These are phyloP conservation scores for Acer saccharum DNA, from an alignment of 345 rosid genomes.

Conservation along the genomic window DNA sequence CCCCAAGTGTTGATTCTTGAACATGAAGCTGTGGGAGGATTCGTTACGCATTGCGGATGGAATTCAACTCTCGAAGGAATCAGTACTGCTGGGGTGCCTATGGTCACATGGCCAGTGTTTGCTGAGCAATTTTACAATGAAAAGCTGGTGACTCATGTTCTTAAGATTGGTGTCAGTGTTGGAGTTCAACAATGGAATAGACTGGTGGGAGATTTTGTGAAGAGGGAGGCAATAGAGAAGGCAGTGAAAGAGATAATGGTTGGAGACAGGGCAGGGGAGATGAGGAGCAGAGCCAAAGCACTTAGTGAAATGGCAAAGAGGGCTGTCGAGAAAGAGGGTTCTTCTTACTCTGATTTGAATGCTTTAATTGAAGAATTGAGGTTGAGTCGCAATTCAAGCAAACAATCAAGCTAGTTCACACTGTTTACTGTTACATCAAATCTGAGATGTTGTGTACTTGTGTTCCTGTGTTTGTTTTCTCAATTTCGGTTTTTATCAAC, in stretches of 20 bases:
- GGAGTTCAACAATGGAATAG: constrained; percentile 39
- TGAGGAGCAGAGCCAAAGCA: constrained; percentile 30
- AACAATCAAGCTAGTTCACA: background rate
- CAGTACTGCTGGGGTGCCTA: constrained; percentile 43
- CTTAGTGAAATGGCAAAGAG: constrained; percentile 28
- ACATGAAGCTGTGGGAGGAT: constrained; percentile 52
- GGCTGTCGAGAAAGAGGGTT: constrained; percentile 41
- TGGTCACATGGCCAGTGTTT: constrained; percentile 50
- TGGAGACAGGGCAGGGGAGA: constrained; percentile 33
- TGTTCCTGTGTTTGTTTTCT: background rate
- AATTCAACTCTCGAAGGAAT: constrained; percentile 57
- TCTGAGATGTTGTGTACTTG: no score
- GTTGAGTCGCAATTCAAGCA: background rate
- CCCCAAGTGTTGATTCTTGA: constrained; percentile 66
- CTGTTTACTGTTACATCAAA: background rate
- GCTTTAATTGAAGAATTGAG: constrained; percentile 34
- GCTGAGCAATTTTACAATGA: constrained; percentile 61
- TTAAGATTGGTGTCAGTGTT: constrained; percentile 39
- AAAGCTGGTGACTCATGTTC: constrained; percentile 42
- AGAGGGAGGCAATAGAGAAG: constrained; percentile 37
- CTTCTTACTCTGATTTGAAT: constrained; percentile 31
- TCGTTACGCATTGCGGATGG: constrained; percentile 64
- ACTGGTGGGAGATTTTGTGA: constrained; percentile 28
- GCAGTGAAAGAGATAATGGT: constrained; percentile 39
- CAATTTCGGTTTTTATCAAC: no score